Conservation (phyloP, 2,329 filamentous ascomycete species). For the Beauveria varroae region DNA sequence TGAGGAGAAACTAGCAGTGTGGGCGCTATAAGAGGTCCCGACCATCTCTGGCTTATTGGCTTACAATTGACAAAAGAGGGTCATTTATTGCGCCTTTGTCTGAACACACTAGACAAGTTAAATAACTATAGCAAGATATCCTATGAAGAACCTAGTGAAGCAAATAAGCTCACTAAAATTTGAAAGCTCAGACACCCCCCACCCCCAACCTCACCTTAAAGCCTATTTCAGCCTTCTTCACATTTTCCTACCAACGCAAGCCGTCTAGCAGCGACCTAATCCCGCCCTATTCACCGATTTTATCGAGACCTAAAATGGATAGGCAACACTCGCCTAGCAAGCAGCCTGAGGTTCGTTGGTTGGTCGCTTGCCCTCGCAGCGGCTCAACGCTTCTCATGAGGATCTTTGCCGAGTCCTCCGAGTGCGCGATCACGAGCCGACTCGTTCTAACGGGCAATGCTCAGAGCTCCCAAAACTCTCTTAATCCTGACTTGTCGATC, state of each 20-base stretch:
- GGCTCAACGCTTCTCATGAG: not conserved
- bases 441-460: not conserved
- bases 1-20: no score
- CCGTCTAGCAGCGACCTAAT: no score
- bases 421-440: not conserved
- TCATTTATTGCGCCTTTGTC: no score
- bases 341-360: not conserved
- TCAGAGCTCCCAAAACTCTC: not conserved
- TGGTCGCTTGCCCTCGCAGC: not conserved
- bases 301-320: not conserved
- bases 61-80: no score
- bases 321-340: not conserved
- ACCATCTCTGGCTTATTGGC: no score
- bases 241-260: not conserved
- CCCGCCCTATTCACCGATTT: not conserved
- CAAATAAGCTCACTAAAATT: not conserved
- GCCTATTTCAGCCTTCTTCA: not conserved
- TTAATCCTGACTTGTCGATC: not conserved
- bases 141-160: not conserved
- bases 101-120: no score
- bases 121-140: no score
- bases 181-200: not conserved
- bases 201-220: no score
- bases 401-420: not conserved
- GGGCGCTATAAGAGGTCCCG: no score